Evolutionary conservation across 495 filamentous ascomycete genomes (phyloP), one percentile per base, ranked within the genome.

Genomic region (Aspergillus steynii): DNA sequence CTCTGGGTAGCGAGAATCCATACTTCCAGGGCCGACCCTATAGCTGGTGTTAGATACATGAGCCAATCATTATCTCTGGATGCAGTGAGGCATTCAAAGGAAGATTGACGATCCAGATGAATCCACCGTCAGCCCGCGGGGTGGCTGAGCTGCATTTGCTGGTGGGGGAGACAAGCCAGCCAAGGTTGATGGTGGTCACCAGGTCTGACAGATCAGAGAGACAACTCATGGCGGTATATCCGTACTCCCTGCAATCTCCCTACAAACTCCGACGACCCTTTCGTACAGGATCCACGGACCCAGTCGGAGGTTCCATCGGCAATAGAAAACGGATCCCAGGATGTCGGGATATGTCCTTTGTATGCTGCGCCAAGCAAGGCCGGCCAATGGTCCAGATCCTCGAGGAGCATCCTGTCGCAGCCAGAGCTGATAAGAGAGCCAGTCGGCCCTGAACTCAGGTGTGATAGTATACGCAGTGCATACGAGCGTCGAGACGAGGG

Each of bases 261-360:
- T 20, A 20, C 20, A 20, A 20, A 20, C 20, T 20, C 20, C 20
- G 20, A 20, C 20, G 20, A 20, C 20, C 20, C 20, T 20, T 20
- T 20, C 20, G 20, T 20, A 20, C 20, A 20, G 20, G 20, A 10
- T 42, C 7, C 37, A 42, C 4, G 37, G 37, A 42, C 37, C 10
- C 12, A 42, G 37, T 42, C 31, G 31, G 31, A 42, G 14, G 9
- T 10, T 14, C 1, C 3, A 42, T 42, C 37, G 20, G 20, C 20
- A 20, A 20, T 20, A 20, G 20, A 20, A 20, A 20, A 20, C 20
- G 20, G 20, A 20, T 20, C 20, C 20, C 20, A 15, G 37, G 10
- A 42, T 10, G 31, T 15, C 32, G 53, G 53, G 53, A 56, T 56
- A 28, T 56, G 20, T 56, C 46, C 53, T 47, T 29, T 53, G 29